Base-by-base conservation (phyloP, 176 grass and related monocot genomes). In the Microstegium vimineum region DNA sequence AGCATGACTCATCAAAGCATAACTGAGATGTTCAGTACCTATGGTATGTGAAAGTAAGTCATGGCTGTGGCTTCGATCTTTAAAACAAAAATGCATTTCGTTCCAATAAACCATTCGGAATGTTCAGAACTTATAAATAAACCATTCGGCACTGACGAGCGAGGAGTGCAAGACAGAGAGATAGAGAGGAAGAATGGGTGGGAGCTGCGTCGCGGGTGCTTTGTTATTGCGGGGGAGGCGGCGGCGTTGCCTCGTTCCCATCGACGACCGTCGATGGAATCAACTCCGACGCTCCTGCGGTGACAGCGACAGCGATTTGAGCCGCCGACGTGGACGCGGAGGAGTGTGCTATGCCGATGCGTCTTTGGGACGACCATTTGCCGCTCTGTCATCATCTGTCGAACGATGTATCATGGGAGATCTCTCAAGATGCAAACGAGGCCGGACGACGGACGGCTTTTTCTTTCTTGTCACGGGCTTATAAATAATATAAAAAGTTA, bases 211-310 rank as follows among this genome's bases (percentile, higher is more conserved):
- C 15, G 35, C 35, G 46, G 15, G 72, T 7, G 47, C 66, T 82
- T 87, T 82, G 82, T 87, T 72, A 86, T 86, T 69, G n/a, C 78
- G 0, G 10, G 30, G 57, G 69, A 47, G 52, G 52, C 52, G 65
- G 54, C 11, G 31, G 23, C 52, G 16, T 2, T 10, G 61, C 86
- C 86, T 86, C 77, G 77, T 52, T 42, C 15, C 61, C 74, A 86
- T 86, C 84, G 76, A 86, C 42, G 67, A 31, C 25, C 76, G 40
- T 42, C 69, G 20, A 73, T 54, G 81, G 81, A 83, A 51, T 35
- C 46, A 62, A 30, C 10, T 22, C 33, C 70, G 38, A 79, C 49
- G 76, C 25, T 49, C 6, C 76, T 41, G 12, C n/a, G 33, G 71
- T 45, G 6, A 49, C 71, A 18, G 52, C 60, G 63, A 80, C 32